phyloP scores from a whole-genome alignment of 75 land plant genomes.

The Sequoia sempervirens region DNA sequence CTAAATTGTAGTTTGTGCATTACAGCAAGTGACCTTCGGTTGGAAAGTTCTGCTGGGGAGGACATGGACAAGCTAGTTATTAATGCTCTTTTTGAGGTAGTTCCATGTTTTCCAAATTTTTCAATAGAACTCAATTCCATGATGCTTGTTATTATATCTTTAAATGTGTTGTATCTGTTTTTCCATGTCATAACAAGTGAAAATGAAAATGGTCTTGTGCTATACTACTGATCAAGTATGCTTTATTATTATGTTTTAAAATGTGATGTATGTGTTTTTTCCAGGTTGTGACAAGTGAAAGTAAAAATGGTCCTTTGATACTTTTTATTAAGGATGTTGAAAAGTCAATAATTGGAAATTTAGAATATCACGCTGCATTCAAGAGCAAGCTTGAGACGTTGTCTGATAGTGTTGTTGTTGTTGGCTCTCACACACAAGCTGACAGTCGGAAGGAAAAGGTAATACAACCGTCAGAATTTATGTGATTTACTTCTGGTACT shows the following conservation, averaged over 20 bases:
- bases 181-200: slow-evolving; percentile 54
- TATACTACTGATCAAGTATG: slow-evolving; percentile 65
- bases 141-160: neutral
- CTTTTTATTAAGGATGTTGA: slow-evolving; percentile 72
- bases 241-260: neutral
- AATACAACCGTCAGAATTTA: neutral
- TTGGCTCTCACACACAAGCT: slow-evolving; percentile 64
- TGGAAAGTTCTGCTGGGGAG: slow-evolving; percentile 42
- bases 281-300: slow-evolving; percentile 63
- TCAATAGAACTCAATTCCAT: neutral
- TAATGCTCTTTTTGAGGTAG: slow-evolving; percentile 69
- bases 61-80: slow-evolving; percentile 56
- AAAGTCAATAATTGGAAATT: slow-evolving; percentile 43
- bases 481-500: neutral
- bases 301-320: slow-evolving; percentile 56
- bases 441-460: slow-evolving; percentile 80
- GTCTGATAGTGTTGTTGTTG: slow-evolving; percentile 54
- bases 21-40: slow-evolving; percentile 41
- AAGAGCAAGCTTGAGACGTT: slow-evolving; percentile 58
- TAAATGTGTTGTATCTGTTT: neutral
- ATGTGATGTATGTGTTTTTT: neutral
- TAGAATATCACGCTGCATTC: slow-evolving; percentile 40
- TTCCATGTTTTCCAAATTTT: neutral
- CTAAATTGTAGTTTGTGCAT: neutral
- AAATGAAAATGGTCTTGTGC: slow-evolving; percentile 48